Evolutionary conservation across 2,329 filamentous ascomycete genomes (phyloP), one percentile per base, ranked within the genome.

Genomic region (Colletotrichum cuscutae): DNA sequence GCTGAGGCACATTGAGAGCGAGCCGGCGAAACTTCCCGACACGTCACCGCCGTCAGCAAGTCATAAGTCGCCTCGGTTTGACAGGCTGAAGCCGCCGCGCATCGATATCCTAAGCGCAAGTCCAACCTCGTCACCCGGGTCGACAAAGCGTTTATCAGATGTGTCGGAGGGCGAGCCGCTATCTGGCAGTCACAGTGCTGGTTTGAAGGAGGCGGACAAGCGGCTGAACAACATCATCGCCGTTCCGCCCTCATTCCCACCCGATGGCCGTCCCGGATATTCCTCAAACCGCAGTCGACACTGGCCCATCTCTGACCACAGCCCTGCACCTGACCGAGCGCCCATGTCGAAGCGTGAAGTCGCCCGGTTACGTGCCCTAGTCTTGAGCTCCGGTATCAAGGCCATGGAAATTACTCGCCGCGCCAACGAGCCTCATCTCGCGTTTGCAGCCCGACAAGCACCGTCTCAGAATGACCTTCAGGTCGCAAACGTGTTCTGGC

Each of bases 311-410:
- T 84, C 85, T 1, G 84, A 88, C 65, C 83, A 83, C 64, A 80
- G 77, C 35, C 76, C 79, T 4, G 79, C 82, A 4, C 79, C 80
- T 6, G 81, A 83, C 22, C 83, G 80, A 57, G 78, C 79, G n/a
- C 81, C 80, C 12, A 81, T 93, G 35, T 91, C 88, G 11, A 90
- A 89, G 77, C 89, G 90, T n/a, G 96, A 98, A 77, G 89, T 97
- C 65, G 93, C 93, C 19, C 91, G 95, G n/a, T 88, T 95, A 2
- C 89, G 91, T 70, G 90, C 94, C 0, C 86, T 97, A 9, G 89
- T 98, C 53, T 86, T 97, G 26, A 93, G 92, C 75, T 94, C 95
- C 0, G 95, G 95, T n/a, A 92, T 98, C 78, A 97, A 97, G 83
- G 95, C 96, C 0, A 91, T 91, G 78, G 94, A 97, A 78, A 94